Base-by-base conservation (phyloP, 257 asterid species). In the Plantago ovata region DNA sequence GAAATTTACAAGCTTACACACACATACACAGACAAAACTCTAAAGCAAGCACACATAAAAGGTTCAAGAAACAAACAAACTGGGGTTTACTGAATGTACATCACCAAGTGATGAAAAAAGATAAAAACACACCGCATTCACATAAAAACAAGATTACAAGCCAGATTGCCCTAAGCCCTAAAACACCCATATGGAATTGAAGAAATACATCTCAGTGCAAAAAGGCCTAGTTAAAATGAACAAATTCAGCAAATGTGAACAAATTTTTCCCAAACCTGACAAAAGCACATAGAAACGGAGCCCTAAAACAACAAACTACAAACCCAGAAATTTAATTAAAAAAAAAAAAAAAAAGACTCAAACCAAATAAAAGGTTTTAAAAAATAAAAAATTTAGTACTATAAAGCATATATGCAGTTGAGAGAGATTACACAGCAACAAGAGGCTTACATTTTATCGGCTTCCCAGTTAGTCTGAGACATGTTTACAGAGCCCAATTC, bases 381-480 rank as follows among this genome's bases (percentile, higher is more conserved):
- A n/a, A n/a, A n/a, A n/a, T n/a, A n/a, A n/a, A n/a, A n/a, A n/a
- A n/a, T n/a, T 53, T 20, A 38, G 19, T 50, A 48, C 32, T 1
- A 16, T 38, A 58, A 38, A 38, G 11, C 1, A 36, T 28, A 45
- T 38, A 52, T 60, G 7, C 16, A 6, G 13, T 10, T 52, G 33
- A 18, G 54, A 69, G 61, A 40, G n/a, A 58, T 22, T 23, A 51
- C 0, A 51, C 0, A 55, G 10, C 10, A 16, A 20, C 5, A 60
- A 43, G 51, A 58, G 71, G 28, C 82, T 85, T 64, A 85, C 98
- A 92, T 92, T 79, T 88, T 92, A 69, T 92, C 98, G 48, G 98
- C 98, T 79, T 92, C 96, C 98, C 98, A 92, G 81, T 92, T 92
- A 57, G 96, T 92, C 64, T 92, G 98, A 71, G 98, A 77, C 98